Evolutionary conservation across 768 basidiomycete genomes (phyloP).

Genomic region (Xerocomellus intermedius): DNA sequence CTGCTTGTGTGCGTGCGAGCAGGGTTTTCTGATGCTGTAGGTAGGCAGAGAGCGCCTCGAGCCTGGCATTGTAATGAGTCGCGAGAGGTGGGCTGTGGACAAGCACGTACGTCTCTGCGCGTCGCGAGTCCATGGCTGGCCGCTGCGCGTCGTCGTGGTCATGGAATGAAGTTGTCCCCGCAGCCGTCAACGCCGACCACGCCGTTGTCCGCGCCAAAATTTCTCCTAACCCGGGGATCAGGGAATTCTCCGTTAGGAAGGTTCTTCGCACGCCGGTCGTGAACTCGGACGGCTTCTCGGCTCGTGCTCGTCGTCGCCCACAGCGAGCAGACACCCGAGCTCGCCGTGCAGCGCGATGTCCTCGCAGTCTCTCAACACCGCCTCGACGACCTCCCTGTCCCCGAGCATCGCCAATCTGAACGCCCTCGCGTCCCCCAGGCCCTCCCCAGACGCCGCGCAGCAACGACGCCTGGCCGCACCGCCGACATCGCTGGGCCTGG

Average conservation of each 20-base stretch:
- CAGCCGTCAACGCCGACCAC: slow-evolving; percentile 13
- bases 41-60: slow-evolving; percentile 64
- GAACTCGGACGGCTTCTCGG: slow-evolving; percentile 18
- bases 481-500: slow-evolving; percentile 41
- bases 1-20: slow-evolving; percentile 58
- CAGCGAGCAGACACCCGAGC: slow-evolving; percentile 26
- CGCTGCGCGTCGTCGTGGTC: slow-evolving; percentile 31
- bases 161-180: slow-evolving; percentile 29
- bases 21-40: slow-evolving; percentile 59
- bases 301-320: slow-evolving; percentile 27
- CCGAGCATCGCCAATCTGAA: slow-evolving; percentile 35
- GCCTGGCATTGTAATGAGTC: slow-evolving; percentile 18
- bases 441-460: slow-evolving; percentile 18
- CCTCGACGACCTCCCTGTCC: slow-evolving; percentile 33
- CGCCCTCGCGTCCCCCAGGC: slow-evolving; percentile 30
- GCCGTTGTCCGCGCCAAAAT: slow-evolving; percentile 18
- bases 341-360: slow-evolving; percentile 25
- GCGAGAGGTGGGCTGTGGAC: neutral
- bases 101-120: slow-evolving; percentile 35
- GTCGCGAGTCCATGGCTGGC: slow-evolving; percentile 31
- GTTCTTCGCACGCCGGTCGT: slow-evolving; percentile 20
- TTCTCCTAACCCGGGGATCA: slow-evolving; percentile 20
- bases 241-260: too few species aligned
- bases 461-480: slow-evolving; percentile 41
- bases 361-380: slow-evolving; percentile 30